Percentiles rank a stretch among this genome's conserved stretches.
phyloP scores from a whole-genome alignment of 257 asterid genomes.

The Rhazya stricta region DNA sequence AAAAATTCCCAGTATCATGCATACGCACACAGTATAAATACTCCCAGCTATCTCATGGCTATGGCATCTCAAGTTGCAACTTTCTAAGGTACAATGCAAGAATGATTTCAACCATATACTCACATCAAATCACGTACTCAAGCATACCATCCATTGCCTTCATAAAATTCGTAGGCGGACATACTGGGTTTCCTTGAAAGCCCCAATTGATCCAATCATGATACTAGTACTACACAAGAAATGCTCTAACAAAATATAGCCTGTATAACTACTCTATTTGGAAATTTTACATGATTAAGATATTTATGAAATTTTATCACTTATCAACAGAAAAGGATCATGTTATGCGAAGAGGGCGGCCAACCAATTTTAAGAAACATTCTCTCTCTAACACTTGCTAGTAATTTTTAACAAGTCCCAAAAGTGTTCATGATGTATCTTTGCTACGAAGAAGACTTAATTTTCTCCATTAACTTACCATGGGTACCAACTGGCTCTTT shows the following conservation, averaged over 20 bases:
- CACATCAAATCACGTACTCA: not conserved
- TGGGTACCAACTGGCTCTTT: conserved; percentile 99
- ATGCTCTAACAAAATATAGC: not conserved
- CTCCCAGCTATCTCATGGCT: not conserved
- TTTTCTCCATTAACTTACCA: conserved; percentile 43
- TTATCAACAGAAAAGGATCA: not conserved
- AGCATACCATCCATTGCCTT: not conserved
- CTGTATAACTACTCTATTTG: not conserved
- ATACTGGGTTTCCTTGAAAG: not conserved
- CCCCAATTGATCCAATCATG: not conserved
- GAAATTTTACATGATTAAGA: not conserved
- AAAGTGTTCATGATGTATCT: not conserved
- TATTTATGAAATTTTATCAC: not conserved
- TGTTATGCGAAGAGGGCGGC: not conserved
- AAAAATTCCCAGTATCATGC: too few species aligned
- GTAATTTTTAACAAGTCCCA: not conserved
- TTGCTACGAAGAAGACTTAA: not conserved
- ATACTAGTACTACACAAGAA: not conserved
- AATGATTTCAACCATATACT: too few species aligned
- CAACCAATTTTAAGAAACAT: not conserved
- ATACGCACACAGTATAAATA: too few species aligned
- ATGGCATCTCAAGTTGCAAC: not conserved
- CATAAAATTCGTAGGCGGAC: not conserved
- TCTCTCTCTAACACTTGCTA: not conserved
- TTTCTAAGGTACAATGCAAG: not conserved